A percentile compares a stretch with the other conserved stretches of the same genome.
phyloP scores from a whole-genome alignment of 2,329 filamentous ascomycete species.

The Waltergamsia citrina region DNA sequence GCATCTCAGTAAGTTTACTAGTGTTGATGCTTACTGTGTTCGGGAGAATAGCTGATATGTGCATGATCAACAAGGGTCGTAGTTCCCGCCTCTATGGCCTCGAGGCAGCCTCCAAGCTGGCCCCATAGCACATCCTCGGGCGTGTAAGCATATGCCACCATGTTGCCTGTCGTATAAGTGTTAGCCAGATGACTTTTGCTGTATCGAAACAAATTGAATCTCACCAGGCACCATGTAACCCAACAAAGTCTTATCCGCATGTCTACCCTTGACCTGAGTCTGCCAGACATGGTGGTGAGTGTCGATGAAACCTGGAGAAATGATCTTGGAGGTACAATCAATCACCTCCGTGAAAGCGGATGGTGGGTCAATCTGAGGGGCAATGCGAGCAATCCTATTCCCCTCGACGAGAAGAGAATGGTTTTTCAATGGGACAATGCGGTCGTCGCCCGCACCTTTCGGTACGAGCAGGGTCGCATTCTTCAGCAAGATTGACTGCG shows the following conservation, averaged over 20 bases:
- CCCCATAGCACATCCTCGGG: conserved; percentile 35
- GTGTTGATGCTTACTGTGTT: not conserved
- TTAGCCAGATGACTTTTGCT: not conserved
- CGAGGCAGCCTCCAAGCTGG: conserved; percentile 27
- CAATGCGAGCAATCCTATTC: not conserved
- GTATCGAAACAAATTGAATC: too few relatives aligned
- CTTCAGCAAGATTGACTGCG: not conserved
- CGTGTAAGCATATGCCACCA: not conserved
- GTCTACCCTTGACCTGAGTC: conserved; percentile 15
- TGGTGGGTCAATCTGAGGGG: not conserved
- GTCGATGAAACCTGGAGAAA: conserved; percentile 31
- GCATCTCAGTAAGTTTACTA: not conserved
- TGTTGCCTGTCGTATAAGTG: not conserved
- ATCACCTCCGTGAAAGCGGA: conserved; percentile 15
- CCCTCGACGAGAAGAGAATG: not conserved
- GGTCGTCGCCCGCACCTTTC: not conserved
- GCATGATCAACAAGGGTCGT: conserved; percentile 20
- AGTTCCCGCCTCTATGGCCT: conserved; percentile 29
- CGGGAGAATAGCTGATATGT: conserved; percentile 6
- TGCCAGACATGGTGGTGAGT: conserved; percentile 37
- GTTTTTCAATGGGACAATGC: not conserved
- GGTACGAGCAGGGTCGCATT: not conserved
- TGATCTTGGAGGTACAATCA: conserved; percentile 26
- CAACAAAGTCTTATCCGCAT: conserved; percentile 13
- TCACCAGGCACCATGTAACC: conserved; percentile 13